Evolutionary conservation across 352 stramenopile species (phyloP).

Genomic region (Globisporangium camurandrum): DNA sequence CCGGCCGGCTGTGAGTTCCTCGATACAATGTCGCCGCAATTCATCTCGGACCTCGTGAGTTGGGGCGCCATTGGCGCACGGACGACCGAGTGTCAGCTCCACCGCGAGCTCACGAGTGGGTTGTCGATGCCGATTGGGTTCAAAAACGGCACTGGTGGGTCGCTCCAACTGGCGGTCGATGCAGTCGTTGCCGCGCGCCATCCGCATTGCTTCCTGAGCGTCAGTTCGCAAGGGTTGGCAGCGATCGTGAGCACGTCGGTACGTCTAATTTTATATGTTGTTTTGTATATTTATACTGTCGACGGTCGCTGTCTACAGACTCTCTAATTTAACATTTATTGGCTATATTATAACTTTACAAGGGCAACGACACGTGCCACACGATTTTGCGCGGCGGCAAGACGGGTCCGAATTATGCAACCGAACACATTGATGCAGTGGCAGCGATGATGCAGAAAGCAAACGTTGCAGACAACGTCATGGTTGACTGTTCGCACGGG

Average conservation of each 20-base stretch:
- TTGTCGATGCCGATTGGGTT: conserved; percentile 89
- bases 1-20: conserved; percentile 84
- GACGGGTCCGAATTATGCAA: conserved; percentile 78
- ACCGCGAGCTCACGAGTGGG: conserved; percentile 85
- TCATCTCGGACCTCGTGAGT: conserved; percentile 85
- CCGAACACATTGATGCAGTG: conserved; percentile 74
- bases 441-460: conserved; percentile 80
- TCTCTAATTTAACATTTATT: too few relatives aligned
- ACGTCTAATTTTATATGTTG: too few relatives aligned
- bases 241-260: conserved; percentile 82
- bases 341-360: too few relatives aligned
- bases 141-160: conserved; percentile 87
- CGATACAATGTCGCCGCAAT: conserved; percentile 88
- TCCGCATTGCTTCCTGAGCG: conserved; percentile 85
- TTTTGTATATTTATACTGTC: too few relatives aligned
- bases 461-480: conserved; percentile 77
- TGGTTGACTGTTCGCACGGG: conserved; percentile 89
- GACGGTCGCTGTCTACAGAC: too few relatives aligned
- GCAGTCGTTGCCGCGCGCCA: conserved; percentile 74
- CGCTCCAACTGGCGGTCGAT: conserved; percentile 81
- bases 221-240: conserved; percentile 80
- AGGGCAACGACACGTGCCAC: conserved; percentile 85
- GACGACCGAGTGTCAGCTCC: conserved; percentile 86
- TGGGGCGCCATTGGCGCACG: conserved; percentile 88
- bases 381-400: conserved; percentile 85